phyloP scores from a whole-genome alignment of 495 filamentous ascomycete species.

The Aspergillus baeticus region DNA sequence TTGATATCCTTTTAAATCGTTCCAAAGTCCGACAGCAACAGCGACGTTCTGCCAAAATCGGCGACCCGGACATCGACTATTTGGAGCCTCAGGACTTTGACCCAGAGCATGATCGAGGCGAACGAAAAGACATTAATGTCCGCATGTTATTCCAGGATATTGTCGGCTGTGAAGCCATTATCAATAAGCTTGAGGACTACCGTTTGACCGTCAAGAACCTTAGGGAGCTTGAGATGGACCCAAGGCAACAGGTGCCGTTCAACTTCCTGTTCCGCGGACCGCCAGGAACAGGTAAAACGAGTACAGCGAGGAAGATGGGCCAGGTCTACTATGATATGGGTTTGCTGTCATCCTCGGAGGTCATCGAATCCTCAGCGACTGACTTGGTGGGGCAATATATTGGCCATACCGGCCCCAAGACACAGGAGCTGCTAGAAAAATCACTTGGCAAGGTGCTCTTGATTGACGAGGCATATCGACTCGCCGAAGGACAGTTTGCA shows the following conservation, averaged over 20 bases:
- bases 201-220: conserved; percentile 52
- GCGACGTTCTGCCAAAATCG: conserved; percentile 28
- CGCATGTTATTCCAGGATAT: conserved; percentile 61
- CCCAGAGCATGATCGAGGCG: conserved; percentile 57
- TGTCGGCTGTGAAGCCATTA: conserved; percentile 63
- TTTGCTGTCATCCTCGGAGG: conserved; percentile 52
- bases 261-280: conserved; percentile 66
- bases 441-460: conserved; percentile 60
- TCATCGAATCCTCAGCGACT: conserved; percentile 59
- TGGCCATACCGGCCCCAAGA: conserved; percentile 50
- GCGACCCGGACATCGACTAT: conserved; percentile 23
- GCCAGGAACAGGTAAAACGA: conserved; percentile 74
- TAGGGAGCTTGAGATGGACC: conserved; percentile 52
- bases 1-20: conserved; percentile 63
- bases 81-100: conserved; percentile 71
- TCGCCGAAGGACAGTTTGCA: conserved; percentile 54
- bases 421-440: conserved; percentile 34
- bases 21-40: conserved; percentile 61
- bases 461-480: conserved; percentile 62
- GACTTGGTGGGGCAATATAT: conserved; percentile 60
- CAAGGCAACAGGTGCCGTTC: conserved; percentile 54
- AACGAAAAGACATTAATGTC: conserved; percentile 49
- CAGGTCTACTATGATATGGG: conserved; percentile 73
- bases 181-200: conserved; percentile 60
- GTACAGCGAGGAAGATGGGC: conserved; percentile 69